These are phyloP conservation scores for Alternaria burnsii DNA, from an alignment of 2,329 filamentous ascomycete genomes.

Conservation along the genomic window DNA sequence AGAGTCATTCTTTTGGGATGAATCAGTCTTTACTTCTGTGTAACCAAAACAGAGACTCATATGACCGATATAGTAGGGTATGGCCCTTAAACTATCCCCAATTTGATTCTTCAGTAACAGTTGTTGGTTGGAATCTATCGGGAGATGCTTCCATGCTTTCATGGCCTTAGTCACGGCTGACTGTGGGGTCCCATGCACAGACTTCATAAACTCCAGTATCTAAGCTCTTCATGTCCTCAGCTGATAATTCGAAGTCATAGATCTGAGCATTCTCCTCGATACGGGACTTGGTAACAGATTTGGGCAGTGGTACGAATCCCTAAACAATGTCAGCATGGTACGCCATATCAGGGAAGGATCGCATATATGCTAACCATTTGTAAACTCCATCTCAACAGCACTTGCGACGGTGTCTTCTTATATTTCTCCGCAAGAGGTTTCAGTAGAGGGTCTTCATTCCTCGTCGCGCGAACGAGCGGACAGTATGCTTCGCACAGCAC, in stretches of 20 bases:
- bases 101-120: background rate
- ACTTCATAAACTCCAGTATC: slow-evolving; percentile 65
- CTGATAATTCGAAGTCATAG: slow-evolving; percentile 67
- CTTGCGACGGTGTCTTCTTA: slow-evolving; percentile 65
- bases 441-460: slow-evolving; percentile 63
- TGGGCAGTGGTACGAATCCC: slow-evolving; percentile 70
- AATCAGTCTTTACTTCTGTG: background rate
- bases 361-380: slow-evolving; percentile 39
- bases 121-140: too few relatives aligned
- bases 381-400: slow-evolving; percentile 67
- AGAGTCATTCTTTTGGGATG: background rate
- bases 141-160: background rate
- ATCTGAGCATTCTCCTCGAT: slow-evolving; percentile 69
- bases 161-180: slow-evolving; percentile 47
- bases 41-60: background rate
- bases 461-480: slow-evolving; percentile 55
- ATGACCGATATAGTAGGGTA: background rate
- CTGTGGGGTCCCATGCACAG: slow-evolving; percentile 67
- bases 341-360: too few relatives aligned
- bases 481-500: slow-evolving; percentile 60
- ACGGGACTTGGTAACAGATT: slow-evolving; percentile 66
- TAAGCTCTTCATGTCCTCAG: slow-evolving; percentile 66
- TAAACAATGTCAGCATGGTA: slow-evolving; percentile 30
- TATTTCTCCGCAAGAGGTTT: slow-evolving; percentile 63
- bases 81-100: background rate